A percentile compares a stretch with the other conserved stretches of the same genome.
These are phyloP conservation scores for Mariannaea elegans DNA, from an alignment of 2,329 filamentous ascomycete genomes.

Conservation along the genomic window DNA sequence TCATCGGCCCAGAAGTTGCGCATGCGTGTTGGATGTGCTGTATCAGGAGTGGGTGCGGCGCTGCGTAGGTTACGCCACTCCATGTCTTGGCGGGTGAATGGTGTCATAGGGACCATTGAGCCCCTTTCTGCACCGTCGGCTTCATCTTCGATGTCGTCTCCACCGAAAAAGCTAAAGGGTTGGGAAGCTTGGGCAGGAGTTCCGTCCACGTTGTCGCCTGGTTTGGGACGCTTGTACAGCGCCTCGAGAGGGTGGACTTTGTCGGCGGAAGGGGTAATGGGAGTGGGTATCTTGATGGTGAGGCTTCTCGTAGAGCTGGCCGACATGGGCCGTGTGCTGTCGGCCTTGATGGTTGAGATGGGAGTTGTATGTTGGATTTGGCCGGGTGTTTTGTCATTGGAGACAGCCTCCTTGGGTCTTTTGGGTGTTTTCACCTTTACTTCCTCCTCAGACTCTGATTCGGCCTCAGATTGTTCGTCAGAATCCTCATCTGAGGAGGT, in stretches of 20 bases:
- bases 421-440: conserved; percentile 22
- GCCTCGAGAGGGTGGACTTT: conserved; percentile 87
- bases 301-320: conserved; percentile 60
- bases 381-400: conserved; percentile 25
- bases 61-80: conserved; percentile 80
- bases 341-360: conserved; percentile 39
- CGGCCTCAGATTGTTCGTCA: conserved; percentile 21
- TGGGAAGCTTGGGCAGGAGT: conserved; percentile 55
- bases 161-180: conserved; percentile 81
- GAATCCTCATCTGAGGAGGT: conserved; percentile 49
- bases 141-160: conserved; percentile 54
- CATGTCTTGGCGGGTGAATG: conserved; percentile 82
- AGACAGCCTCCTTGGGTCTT: conserved; percentile 26
- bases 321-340: conserved; percentile 55
- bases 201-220: conserved; percentile 48
- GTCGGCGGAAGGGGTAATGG: conserved; percentile 55
- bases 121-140: conserved; percentile 44
- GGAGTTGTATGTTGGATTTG: conserved; percentile 33
- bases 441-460: conserved; percentile 3
- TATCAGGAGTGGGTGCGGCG: conserved; percentile 94
- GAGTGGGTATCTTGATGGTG: conserved; percentile 63
- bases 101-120: conserved; percentile 73
- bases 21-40: conserved; percentile 75
- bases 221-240: conserved; percentile 80
- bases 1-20: conserved; percentile 67